Evolutionary conservation across 148 eudicot species (phyloP).

Genomic region (Simmondsia chinensis): DNA sequence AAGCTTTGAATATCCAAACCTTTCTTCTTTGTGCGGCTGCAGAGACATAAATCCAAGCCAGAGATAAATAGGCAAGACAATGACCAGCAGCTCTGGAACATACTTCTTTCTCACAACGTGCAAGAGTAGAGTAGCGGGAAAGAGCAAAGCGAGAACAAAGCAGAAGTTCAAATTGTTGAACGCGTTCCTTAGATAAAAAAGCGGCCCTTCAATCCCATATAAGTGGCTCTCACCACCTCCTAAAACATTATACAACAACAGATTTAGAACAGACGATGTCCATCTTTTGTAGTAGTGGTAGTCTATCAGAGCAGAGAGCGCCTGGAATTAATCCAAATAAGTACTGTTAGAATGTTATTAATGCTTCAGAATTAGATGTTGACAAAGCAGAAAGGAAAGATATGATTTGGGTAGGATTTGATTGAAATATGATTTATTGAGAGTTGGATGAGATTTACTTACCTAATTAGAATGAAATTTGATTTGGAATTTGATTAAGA

Average conservation of each 20-base stretch:
- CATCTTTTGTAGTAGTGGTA: conserved; percentile 65
- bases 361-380: background rate
- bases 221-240: conserved; percentile 99
- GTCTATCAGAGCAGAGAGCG: conserved; percentile 67
- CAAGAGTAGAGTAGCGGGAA: conserved; percentile 47
- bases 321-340: conserved; percentile 31
- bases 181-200: conserved; percentile 75
- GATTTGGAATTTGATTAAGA: no score
- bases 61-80: conserved; percentile 75
- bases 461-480: no score
- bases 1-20: conserved; percentile 32
- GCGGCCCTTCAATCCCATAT: conserved; percentile 88
- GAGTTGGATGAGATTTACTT: no score
- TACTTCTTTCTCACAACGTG: conserved; percentile 58
- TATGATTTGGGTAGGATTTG: no score
- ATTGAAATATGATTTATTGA: no score
- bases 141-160: conserved; percentile 79
- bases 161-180: conserved; percentile 92
- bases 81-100: conserved; percentile 61
- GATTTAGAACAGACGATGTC: conserved; percentile 91
- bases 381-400: no score
- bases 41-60: conserved; percentile 96
- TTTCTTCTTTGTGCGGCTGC: conserved; percentile 99
- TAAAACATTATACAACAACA: conserved; percentile 72
- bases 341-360: background rate